Base-by-base conservation (phyloP, 192 early-diverging fungal genomes). In the Backusella morwellensis region DNA sequence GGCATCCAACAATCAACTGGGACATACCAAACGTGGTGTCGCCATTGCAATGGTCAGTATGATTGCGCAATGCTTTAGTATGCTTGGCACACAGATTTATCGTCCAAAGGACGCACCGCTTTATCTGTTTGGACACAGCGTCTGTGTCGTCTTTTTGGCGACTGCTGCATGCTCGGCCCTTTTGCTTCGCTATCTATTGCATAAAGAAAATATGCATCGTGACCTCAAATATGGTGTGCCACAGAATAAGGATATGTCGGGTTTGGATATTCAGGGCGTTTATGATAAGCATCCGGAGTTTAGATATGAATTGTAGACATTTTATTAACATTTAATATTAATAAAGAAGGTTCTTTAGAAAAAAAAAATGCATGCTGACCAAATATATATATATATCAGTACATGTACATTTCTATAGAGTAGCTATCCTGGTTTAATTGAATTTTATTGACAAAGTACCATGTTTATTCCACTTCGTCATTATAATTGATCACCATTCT, bases 31-130 rank as follows among this genome's bases (percentile, higher is more conserved):
- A 50, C 86, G 88, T 50, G 91, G 86, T 29, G 88, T 90, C 8
- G 87, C 84, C 21, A 54, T 85, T 47, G 85, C 83, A 1, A 80
- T 88, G 77, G 79, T 85, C 0, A 80, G 85, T 21, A 90, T 89
- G 74, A 72, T 89, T 11, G 88, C 87, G 8, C 84, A 86, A 19
- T 68, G 88, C 8, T 84, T 85, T 21, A 78, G 83, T 1, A 81
- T 90, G 59, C 81, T 86, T 23, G 90, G 90, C 7, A 86, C 89
- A 23, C 90, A 91, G 68, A 85, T 91, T 56, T 91, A 91, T 42
- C 80, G 86, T n/a, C 59, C 75, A 5, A 38, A 54, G 6, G 89
- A 91, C 34, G 78, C 74, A 0, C 90, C 90, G 15, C 79, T 84
- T 23, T 91, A 86, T 41, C 76, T 81, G 14, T 81, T 80, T 56